A percentile compares a stretch with the other conserved stretches of the same genome.
phyloP scores from a whole-genome alignment of 176 grass and related monocot species.

The Metroxylon sagu region DNA sequence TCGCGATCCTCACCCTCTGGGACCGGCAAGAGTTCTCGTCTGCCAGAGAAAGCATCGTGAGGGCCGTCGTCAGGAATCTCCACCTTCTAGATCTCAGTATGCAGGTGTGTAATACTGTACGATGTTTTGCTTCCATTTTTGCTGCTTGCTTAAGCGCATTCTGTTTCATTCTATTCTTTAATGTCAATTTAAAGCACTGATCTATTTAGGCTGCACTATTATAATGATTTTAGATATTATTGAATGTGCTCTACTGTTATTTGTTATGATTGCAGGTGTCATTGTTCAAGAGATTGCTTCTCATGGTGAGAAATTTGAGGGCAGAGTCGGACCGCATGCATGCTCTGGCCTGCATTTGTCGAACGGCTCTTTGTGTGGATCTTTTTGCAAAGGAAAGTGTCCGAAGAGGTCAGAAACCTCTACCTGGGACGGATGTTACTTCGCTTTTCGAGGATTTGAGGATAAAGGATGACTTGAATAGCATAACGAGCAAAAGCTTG shows the following conservation, averaged over 20 bases:
- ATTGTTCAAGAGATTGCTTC: constrained; percentile 85
- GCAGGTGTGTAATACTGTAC: constrained; percentile 40
- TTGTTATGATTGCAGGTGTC: constrained; percentile 55
- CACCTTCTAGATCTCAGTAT: constrained; percentile 95
- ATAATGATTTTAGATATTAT: too few species aligned
- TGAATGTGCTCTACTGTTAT: constrained; percentile 2
- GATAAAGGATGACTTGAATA: constrained; percentile 87
- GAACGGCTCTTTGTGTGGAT: constrained; percentile 94
- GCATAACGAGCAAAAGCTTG: constrained; percentile 81
- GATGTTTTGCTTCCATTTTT: background rate
- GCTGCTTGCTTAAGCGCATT: background rate
- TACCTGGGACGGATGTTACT: constrained; percentile 85
- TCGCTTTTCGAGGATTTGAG: constrained; percentile 97
- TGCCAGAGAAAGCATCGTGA: constrained; percentile 86
- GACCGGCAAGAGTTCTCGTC: constrained; percentile 97
- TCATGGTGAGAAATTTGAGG: constrained; percentile 95
- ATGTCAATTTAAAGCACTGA: too few species aligned
- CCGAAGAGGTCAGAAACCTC: constrained; percentile 87
- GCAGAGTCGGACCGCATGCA: constrained; percentile 97
- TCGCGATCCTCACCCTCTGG: constrained; percentile 84
- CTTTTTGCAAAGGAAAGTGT: constrained; percentile 99
- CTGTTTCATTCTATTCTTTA: too few species aligned
- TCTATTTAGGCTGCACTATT: too few species aligned
- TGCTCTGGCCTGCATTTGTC: constrained; percentile 89
- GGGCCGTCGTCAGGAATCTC: constrained; percentile 92